Conservation (phyloP, 2,329 filamentous ascomycete genomes). For the Aphanocladium album region DNA sequence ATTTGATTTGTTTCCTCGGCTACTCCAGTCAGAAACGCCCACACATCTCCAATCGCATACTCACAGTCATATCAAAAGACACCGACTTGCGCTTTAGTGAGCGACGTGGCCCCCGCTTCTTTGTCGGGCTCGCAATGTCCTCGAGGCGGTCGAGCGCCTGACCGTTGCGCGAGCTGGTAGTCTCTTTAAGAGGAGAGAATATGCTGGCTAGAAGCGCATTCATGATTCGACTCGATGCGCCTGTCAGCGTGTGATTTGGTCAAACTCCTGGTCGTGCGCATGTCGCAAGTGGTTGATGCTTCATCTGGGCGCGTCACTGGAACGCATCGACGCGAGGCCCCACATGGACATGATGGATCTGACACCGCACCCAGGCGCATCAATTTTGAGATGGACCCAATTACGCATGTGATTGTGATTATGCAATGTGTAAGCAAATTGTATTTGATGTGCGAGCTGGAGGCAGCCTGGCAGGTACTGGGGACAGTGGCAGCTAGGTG, state of each 20-base stretch:
- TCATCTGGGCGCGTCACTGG: background rate
- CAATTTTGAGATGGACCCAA: too few species aligned
- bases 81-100: slow-evolving; percentile 4
- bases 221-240: background rate
- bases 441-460: too few species aligned
- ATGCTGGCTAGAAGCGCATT: slow-evolving; percentile 6
- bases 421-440: too few species aligned
- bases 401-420: too few species aligned
- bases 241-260: background rate
- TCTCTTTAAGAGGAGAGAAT: slow-evolving; percentile 12
- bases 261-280: background rate
- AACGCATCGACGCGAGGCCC: slow-evolving; percentile 2
- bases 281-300: background rate
- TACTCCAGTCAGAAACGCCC: background rate
- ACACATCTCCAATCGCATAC: background rate
- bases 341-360: background rate
- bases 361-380: too few species aligned
- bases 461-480: too few species aligned
- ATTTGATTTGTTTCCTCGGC: slow-evolving; percentile 1
- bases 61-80: slow-evolving; percentile 12
- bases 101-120: background rate
- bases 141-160: background rate
- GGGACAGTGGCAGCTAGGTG: too few species aligned
- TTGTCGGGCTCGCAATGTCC: background rate
- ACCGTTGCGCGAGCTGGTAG: background rate